Conservation (phyloP, 2,329 filamentous ascomycete genomes). For the Penicillium sp. region DNA sequence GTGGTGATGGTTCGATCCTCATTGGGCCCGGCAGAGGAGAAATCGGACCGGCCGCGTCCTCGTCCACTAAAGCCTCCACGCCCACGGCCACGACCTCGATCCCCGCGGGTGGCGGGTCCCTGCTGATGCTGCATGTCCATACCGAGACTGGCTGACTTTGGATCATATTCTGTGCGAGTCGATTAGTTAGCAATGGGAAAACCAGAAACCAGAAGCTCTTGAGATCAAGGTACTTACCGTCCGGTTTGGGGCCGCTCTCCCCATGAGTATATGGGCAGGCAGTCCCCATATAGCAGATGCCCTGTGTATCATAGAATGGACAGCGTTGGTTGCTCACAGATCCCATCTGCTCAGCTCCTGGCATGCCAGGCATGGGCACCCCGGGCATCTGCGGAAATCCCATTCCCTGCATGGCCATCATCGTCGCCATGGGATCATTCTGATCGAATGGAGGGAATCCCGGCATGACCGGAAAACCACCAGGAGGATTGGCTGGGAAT, state of each 20-base stretch:
- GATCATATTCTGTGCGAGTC: conserved; percentile 52
- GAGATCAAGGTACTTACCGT: conserved; percentile 25
- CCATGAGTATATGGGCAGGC: conserved; percentile 56
- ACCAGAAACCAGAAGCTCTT: background rate
- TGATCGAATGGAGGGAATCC: conserved; percentile 51
- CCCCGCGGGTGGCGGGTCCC: conserved; percentile 23
- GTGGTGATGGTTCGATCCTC: conserved; percentile 50
- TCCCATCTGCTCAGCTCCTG: conserved; percentile 26
- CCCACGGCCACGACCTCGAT: conserved; percentile 41
- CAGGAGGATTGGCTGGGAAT: conserved; percentile 25
- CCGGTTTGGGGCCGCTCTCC: conserved; percentile 37
- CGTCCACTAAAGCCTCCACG: conserved; percentile 38
- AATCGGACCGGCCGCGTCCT: conserved; percentile 46
- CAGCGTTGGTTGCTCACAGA: conserved; percentile 43
- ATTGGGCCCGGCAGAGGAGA: conserved; percentile 50
- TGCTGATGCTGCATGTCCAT: conserved; percentile 27
- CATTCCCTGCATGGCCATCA: conserved; percentile 51
- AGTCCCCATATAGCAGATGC: conserved; percentile 52
- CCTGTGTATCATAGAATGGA: conserved; percentile 54
- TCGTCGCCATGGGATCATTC: conserved; percentile 51
- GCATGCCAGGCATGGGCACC: conserved; percentile 41
- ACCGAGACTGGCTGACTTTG: conserved; percentile 45
- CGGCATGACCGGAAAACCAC: conserved; percentile 37
- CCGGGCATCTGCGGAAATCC: conserved; percentile 47
- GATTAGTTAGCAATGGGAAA: conserved; percentile 6